phyloP scores from a whole-genome alignment of 2,329 filamentous ascomycete species.

The Iodosphaeria phyllophila region DNA sequence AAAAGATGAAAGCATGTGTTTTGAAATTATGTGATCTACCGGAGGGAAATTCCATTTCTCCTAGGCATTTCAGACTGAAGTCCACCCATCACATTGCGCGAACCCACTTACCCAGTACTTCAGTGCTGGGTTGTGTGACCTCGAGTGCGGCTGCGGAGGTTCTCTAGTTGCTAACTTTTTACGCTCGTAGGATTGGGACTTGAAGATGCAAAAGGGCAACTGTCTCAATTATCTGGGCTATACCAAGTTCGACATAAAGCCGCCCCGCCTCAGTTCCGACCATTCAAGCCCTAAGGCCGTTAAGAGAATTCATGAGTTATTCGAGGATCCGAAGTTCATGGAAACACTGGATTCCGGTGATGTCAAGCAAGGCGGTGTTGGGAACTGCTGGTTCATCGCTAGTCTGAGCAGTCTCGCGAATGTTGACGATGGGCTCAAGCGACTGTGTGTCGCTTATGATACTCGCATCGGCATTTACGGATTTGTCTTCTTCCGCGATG shows the following conservation, averaged over 20 bases:
- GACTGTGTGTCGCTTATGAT: constrained; percentile 59
- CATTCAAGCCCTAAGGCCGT: constrained; percentile 50
- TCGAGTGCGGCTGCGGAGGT: no score
- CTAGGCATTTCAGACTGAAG: no score
- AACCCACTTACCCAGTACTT: no score
- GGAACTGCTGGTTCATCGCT: constrained; percentile 74
- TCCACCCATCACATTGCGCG: no score
- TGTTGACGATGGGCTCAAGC: constrained; percentile 49
- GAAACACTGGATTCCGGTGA: constrained; percentile 49
- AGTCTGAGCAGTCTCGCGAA: constrained; percentile 61
- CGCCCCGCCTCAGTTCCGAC: constrained; percentile 23
- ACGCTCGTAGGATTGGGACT: constrained; percentile 44
- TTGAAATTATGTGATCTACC: no score
- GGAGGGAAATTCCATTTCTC: no score
- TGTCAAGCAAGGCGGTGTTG: constrained; percentile 58
- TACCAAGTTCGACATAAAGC: constrained; percentile 30
- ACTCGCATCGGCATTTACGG: constrained; percentile 67
- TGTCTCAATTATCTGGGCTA: constrained; percentile 33
- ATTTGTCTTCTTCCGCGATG: constrained; percentile 76
- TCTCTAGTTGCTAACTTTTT: no score
- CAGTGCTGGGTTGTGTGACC: no score
- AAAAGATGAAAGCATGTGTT: no score
- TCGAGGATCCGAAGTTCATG: constrained; percentile 53
- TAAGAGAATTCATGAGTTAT: constrained; percentile 58
- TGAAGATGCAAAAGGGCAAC: constrained; percentile 43